Percentiles rank a stretch among this genome's conserved stretches.
These are phyloP conservation scores for Sarcocystis neurona DNA, from an alignment of 169 alveolate species.

Conservation along the genomic window DNA sequence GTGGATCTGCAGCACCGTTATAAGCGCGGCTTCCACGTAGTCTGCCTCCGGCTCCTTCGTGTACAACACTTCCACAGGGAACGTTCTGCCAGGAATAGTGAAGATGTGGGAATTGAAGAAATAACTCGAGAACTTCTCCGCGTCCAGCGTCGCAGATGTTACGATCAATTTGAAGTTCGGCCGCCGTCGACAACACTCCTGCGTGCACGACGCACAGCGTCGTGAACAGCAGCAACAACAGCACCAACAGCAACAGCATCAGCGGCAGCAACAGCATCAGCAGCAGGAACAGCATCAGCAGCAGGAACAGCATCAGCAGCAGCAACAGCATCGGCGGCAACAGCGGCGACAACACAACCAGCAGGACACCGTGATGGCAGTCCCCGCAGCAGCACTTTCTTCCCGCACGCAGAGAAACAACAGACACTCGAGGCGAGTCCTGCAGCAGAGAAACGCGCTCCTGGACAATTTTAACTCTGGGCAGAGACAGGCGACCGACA, in stretches of 20 bases:
- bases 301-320: background rate
- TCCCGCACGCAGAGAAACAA: too few species aligned
- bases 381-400: too few species aligned
- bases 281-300: background rate
- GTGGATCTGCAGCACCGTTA: constrained; percentile 96
- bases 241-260: background rate
- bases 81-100: constrained; percentile 98
- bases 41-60: constrained; percentile 98
- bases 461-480: too few species aligned
- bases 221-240: background rate
- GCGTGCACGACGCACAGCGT: background rate
- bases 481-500: too few species aligned
- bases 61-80: constrained; percentile 94
- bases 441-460: too few species aligned
- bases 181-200: constrained; percentile 90
- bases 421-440: too few species aligned
- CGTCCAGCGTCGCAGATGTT: constrained; percentile 98
- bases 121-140: constrained; percentile 96
- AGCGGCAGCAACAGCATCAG: background rate
- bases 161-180: constrained; percentile 96
- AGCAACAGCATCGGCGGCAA: background rate
- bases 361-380: too few species aligned
- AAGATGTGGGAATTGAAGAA: constrained; percentile 96
- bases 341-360: too few species aligned
- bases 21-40: constrained; percentile 97